These are phyloP conservation scores for Knoxia roxburghii DNA, from an alignment of 257 asterid genomes.

Conservation along the genomic window DNA sequence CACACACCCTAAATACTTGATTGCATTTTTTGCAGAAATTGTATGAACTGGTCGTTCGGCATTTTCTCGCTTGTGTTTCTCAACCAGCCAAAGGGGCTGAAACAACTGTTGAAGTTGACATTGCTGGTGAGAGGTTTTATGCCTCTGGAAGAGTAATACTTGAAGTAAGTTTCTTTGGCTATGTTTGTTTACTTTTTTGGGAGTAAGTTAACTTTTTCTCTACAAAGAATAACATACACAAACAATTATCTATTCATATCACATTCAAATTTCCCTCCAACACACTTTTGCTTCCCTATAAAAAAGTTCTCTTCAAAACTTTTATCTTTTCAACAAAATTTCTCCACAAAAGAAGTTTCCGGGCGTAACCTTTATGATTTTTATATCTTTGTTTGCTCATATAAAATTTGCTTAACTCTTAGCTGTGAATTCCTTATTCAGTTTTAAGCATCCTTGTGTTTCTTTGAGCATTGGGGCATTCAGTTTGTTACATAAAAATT, in stretches of 20 bases:
- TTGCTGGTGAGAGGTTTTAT: conserved; percentile 87
- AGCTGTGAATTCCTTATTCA: neutral
- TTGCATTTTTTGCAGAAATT: conserved; percentile 50
- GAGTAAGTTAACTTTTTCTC: too few species aligned
- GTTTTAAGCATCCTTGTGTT: neutral
- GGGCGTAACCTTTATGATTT: conserved; percentile 18
- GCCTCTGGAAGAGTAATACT: conserved; percentile 82
- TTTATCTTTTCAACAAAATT: too few species aligned
- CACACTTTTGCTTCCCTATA: too few species aligned
- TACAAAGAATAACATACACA: too few species aligned
- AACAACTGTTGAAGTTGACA: conserved; percentile 85
- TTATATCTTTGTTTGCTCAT: conserved; percentile 9
- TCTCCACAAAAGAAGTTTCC: too few species aligned
- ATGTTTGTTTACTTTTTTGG: too few species aligned
- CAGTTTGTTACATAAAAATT: neutral
- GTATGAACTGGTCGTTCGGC: conserved; percentile 97
- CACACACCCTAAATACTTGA: neutral
- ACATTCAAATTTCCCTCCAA: too few species aligned
- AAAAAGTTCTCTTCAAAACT: too few species aligned
- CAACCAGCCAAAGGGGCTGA: conserved; percentile 97
- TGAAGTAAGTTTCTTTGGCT: too few species aligned
- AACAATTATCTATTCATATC: too few species aligned
- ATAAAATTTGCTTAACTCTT: neutral
- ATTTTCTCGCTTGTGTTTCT: conserved; percentile 96
- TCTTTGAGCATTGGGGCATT: neutral